Conservation (phyloP, 345 rosid species). For the Lepidium africanum region DNA sequence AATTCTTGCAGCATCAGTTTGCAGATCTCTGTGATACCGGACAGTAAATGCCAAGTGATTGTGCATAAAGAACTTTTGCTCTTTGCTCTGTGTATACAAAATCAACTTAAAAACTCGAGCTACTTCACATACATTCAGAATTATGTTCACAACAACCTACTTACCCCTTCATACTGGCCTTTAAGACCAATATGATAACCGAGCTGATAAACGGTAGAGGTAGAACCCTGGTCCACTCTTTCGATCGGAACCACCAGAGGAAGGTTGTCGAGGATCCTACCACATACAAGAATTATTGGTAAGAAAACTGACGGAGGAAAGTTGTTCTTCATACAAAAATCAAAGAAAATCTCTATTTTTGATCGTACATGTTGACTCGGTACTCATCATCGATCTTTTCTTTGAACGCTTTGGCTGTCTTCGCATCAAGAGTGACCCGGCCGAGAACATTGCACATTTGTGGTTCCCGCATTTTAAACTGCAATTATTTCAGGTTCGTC, state of each 20-base stretch:
- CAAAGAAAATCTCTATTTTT: neutral
- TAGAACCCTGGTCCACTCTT: constrained; percentile 68
- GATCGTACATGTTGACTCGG: constrained; percentile 80
- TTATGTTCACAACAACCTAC: neutral
- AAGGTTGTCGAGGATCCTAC: constrained; percentile 98
- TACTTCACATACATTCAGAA: neutral
- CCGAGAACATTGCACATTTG: constrained; percentile 76
- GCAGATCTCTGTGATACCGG: constrained; percentile 69
- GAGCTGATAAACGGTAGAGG: constrained; percentile 67
- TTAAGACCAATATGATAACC: constrained; percentile 95
- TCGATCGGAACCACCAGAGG: constrained; percentile 86
- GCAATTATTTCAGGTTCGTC: constrained; percentile 22
- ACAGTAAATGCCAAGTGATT: constrained; percentile 88
- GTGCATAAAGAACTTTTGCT: constrained; percentile 83
- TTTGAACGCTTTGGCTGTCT: constrained; percentile 67
- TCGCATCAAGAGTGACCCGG: constrained; percentile 48
- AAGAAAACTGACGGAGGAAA: neutral
- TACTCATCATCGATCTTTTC: constrained; percentile 95
- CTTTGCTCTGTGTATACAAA: constrained; percentile 59
- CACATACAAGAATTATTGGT: constrained; percentile 6
- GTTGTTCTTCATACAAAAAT: neutral
- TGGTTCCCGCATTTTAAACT: constrained; percentile 95
- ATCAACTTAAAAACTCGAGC: constrained; percentile 13
- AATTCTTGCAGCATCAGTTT: constrained; percentile 77
- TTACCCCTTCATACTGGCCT: constrained; percentile 90